Percentiles rank a stretch among this genome's conserved stretches.
Evolutionary conservation across 208 protist genomes (phyloP).

Genomic region (Porcisia deanei): DNA sequence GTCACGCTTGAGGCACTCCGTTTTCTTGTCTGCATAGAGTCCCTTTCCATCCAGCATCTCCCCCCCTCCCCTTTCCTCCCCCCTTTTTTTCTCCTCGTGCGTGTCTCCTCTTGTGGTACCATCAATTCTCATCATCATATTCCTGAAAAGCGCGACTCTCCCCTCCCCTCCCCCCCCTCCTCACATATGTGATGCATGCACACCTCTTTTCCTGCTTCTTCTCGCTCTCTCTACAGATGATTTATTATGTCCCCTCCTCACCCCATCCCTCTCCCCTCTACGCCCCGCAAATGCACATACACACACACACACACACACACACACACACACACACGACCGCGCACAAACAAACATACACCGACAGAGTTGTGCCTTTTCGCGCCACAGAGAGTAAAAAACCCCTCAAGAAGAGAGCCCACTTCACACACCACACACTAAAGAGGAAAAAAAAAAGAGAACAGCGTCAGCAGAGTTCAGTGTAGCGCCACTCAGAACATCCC

Average conservation of each 20-base stretch:
- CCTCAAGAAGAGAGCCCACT: slow-evolving; percentile 4
- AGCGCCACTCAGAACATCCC: neutral
- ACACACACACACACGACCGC: neutral
- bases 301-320: neutral
- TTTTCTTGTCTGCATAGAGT: neutral
- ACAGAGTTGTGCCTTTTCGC: slow-evolving; percentile 7
- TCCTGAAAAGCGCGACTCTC: neutral
- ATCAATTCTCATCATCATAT: neutral
- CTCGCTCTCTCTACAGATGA: neutral
- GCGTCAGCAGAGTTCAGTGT: slow-evolving; percentile 4
- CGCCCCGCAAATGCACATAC: neutral
- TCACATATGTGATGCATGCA: neutral
- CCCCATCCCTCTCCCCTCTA: neutral
- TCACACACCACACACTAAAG: slow-evolving; percentile 4
- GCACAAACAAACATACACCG: neutral
- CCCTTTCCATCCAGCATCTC: neutral
- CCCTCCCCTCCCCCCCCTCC: neutral
- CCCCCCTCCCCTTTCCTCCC: neutral
- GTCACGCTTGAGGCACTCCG: neutral
- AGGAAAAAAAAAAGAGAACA: slow-evolving; percentile 18
- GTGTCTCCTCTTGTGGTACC: neutral
- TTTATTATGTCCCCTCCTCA: neutral
- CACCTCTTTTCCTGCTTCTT: neutral
- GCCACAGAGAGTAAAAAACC: neutral
- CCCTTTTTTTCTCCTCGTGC: neutral